Evolutionary conservation across 108 stramenopile species (phyloP).

Genomic region (Phaeodactylum tricornutum): DNA sequence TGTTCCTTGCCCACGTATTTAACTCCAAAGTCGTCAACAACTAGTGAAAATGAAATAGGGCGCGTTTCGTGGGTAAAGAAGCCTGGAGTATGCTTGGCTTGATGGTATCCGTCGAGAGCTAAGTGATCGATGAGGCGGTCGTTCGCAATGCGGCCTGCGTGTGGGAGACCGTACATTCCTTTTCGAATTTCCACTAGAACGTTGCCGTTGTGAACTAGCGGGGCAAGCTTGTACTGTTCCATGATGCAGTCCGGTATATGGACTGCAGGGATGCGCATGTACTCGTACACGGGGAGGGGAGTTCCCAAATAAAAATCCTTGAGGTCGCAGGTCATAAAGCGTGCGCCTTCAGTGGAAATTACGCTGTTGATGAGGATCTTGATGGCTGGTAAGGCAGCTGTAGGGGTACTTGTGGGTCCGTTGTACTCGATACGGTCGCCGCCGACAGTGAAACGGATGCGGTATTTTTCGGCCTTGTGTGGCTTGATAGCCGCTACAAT

Average conservation of each 20-base stretch:
- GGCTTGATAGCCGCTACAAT: conserved; percentile 16
- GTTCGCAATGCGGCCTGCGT: conserved; percentile 5
- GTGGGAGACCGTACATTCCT: conserved; percentile 7
- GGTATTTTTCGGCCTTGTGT: conserved; percentile 18
- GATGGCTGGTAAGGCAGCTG: conserved; percentile 19
- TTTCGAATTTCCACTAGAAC: conserved; percentile 16
- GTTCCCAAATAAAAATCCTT: conserved; percentile 26
- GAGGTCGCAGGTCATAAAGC: conserved; percentile 18
- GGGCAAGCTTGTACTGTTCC: conserved; percentile 9
- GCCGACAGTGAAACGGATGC: conserved; percentile 19
- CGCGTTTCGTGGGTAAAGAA: conserved; percentile 25
- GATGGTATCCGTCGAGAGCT: conserved; percentile 5
- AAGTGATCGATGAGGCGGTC: conserved; percentile 4
- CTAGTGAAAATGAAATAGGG: conserved; percentile 27
- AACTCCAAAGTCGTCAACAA: conserved; percentile 45
- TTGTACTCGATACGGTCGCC: conserved; percentile 23
- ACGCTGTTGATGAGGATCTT: conserved; percentile 26
- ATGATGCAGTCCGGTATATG: conserved; percentile 1
- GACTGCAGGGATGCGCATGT: conserved; percentile 22
- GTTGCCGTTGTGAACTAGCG: conserved; percentile 7
- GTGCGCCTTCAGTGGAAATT: conserved; percentile 7
- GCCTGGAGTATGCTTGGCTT: conserved; percentile 18
- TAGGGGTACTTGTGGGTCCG: conserved; percentile 9
- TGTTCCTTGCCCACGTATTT: conserved; percentile 24
- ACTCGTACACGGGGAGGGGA: conserved; percentile 17